phyloP scores from a whole-genome alignment of 1,284 basidiomycete genomes.

The Schizophyllum commune region DNA sequence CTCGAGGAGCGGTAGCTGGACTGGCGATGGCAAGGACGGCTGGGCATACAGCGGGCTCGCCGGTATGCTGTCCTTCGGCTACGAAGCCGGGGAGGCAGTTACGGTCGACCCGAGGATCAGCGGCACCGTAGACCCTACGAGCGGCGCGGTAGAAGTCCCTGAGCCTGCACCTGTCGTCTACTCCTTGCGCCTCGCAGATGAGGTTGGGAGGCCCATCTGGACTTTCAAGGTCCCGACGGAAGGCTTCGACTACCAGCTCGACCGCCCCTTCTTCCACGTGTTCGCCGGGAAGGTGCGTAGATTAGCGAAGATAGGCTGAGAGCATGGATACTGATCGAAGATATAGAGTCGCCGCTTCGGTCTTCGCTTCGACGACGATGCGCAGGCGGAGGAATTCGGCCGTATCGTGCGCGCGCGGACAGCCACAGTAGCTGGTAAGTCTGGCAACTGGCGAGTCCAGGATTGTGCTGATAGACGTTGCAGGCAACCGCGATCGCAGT shows the following conservation, averaged over 20 bases:
- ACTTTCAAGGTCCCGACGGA: slow-evolving; percentile 73
- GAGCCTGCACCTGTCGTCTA: slow-evolving; percentile 14
- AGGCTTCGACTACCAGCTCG: slow-evolving; percentile 75
- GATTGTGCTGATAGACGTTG: background rate
- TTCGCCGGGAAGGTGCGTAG: slow-evolving; percentile 75
- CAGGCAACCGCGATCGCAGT: background rate
- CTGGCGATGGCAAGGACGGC: slow-evolving; percentile 20
- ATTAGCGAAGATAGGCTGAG: background rate
- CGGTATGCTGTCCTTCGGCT: slow-evolving; percentile 67
- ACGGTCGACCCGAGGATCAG: slow-evolving; percentile 20
- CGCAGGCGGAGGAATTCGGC: slow-evolving; percentile 50
- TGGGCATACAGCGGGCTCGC: slow-evolving; percentile 70
- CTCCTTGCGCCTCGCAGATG: slow-evolving; percentile 69
- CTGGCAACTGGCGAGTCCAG: background rate
- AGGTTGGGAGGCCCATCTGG: slow-evolving; percentile 77
- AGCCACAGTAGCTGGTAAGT: slow-evolving; percentile 27
- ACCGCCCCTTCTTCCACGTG: slow-evolving; percentile 89
- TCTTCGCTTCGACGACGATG: slow-evolving; percentile 62
- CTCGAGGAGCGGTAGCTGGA: background rate
- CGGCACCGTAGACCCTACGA: slow-evolving; percentile 5
- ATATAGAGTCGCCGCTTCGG: slow-evolving; percentile 74
- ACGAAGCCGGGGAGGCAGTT: slow-evolving; percentile 36
- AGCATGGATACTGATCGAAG: slow-evolving; percentile 3
- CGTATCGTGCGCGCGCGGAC: slow-evolving; percentile 39
- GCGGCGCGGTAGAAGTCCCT: background rate